Percentiles rank a stretch among this genome's conserved stretches.
phyloP scores from a whole-genome alignment of 306 rosid genomes.

The Vigna unguiculata region DNA sequence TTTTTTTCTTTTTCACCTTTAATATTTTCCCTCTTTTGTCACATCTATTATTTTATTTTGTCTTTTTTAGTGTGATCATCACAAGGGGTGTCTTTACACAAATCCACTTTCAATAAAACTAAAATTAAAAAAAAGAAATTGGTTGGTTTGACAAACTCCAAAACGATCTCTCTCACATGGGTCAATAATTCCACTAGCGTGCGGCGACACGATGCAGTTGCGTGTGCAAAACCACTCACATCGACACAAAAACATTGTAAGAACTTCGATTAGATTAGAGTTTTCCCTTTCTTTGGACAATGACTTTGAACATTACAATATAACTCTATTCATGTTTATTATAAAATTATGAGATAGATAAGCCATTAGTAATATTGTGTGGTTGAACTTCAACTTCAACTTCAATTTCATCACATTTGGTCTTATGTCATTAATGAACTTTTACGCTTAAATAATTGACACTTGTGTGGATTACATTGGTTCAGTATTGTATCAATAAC shows the following conservation, averaged over 20 bases:
- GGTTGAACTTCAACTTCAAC: not conserved
- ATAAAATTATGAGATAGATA: slow-evolving; percentile 4
- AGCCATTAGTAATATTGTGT: slow-evolving; percentile 14
- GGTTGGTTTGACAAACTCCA: slow-evolving; percentile 34
- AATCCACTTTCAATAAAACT: not conserved
- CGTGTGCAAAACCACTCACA: slow-evolving; percentile 40
- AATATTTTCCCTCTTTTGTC: too few species aligned
- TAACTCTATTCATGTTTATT: not conserved
- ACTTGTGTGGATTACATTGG: not conserved
- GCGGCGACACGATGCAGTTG: slow-evolving; percentile 61
- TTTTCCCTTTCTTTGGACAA: slow-evolving; percentile 22
- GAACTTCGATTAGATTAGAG: not conserved
- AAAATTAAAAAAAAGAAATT: not conserved
- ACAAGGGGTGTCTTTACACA: not conserved
- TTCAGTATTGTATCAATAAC: not conserved
- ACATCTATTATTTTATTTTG: too few species aligned
- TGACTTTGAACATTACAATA: slow-evolving; percentile 22
- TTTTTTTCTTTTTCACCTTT: too few species aligned
- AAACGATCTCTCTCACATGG: slow-evolving; percentile 20
- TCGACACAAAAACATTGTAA: not conserved
- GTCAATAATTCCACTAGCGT: slow-evolving; percentile 37
- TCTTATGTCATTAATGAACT: slow-evolving; percentile 24
- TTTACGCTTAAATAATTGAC: slow-evolving; percentile 15
- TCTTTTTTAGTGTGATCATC: not conserved
- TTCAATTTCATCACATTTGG: not conserved